Base-by-base conservation (phyloP, 768 basidiomycete species). In the Hypholoma sublateritium region DNA sequence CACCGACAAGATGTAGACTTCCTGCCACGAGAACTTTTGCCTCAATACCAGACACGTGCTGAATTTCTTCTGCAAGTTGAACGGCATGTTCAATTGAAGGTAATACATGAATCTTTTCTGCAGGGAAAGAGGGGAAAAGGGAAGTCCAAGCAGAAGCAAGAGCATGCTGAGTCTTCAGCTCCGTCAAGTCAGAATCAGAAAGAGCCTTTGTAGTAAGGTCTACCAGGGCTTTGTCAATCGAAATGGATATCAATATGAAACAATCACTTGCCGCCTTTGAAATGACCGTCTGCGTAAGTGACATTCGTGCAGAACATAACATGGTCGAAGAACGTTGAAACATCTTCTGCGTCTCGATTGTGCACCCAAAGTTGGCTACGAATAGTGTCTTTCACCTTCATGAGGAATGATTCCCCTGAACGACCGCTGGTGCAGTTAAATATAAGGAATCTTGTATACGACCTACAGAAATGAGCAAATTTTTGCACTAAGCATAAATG, bases 221-320 rank as follows among this genome's bases (percentile, higher is more conserved):
- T 97, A 50, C 13, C 22, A 53, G n/a, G 14, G 48, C 5, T 28
- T n/a, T 37, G n/a, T 55, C n/a, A 34, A 12, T 21, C 36, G 28
- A 44, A 36, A 19, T 24, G 16, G 37, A 25, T 28, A 28, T 28
- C 11, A 41, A 19, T 7, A 32, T 21, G 42, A 14, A 19, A 53
- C 21, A 42, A 47, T 46, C 24, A 64, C 73, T 52, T 63, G 93
- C 96, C 96, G 50, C 91, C 90, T 76, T 98, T 98, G 69, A 86
- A 98, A 32, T 80, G 77, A 0, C 97, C 97, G 60, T 92, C 87
- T 1, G 84, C 80, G 66, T 96, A 99, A 0, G 97, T 99, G 32
- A 97, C 90, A 69, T 98, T 99, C 47, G 94, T 87, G 72, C 95
- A 98, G 72, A 99, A 98, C 45, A 98, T 84, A 56, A 95, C 91